phyloP scores from a whole-genome alignment of 1,139 yeast species.

The Fermentozyma sake region DNA sequence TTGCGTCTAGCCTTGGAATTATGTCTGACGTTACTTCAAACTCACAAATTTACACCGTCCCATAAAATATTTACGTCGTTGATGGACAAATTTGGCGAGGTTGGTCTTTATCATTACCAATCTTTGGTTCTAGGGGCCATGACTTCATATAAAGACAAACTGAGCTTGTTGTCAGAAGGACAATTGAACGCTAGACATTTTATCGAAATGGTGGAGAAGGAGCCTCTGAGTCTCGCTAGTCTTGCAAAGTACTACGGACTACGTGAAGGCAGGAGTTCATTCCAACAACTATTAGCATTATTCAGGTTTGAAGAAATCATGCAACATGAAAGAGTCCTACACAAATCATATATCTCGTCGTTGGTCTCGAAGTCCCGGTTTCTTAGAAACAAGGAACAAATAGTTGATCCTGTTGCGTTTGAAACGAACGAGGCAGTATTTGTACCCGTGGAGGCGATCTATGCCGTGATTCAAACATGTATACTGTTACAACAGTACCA shows the following conservation, averaged over 20 bases:
- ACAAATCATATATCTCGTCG: slow-evolving; percentile 15
- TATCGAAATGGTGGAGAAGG: slow-evolving; percentile 16
- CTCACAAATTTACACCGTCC: slow-evolving; percentile 21
- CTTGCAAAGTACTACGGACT: slow-evolving; percentile 24
- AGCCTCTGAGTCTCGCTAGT: slow-evolving; percentile 25
- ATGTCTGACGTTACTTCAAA: slow-evolving; percentile 14
- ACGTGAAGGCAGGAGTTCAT: slow-evolving; percentile 16
- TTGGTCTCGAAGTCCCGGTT: slow-evolving; percentile 30
- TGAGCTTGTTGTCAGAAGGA: slow-evolving; percentile 21
- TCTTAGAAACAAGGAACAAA: slow-evolving; percentile 10
- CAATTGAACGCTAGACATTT: no score
- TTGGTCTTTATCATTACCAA: slow-evolving; percentile 22
- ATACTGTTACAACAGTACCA: slow-evolving; percentile 23
- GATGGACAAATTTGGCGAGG: slow-evolving; percentile 21
- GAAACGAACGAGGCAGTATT: slow-evolving; percentile 12
- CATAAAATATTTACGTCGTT: slow-evolving; percentile 19
- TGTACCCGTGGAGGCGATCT: slow-evolving; percentile 14
- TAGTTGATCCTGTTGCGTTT: slow-evolving; percentile 11
- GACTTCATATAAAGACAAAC: slow-evolving; percentile 18
- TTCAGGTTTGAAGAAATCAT: slow-evolving; percentile 26
- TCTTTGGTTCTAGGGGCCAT: slow-evolving; percentile 23
- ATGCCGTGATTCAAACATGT: slow-evolving; percentile 28
- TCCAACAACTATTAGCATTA: slow-evolving; percentile 24
- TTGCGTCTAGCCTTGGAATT: slow-evolving; percentile 19
- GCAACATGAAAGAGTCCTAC: slow-evolving; percentile 21